phyloP scores from a whole-genome alignment of 768 basidiomycete species.

The Lactarius sanguifluus region DNA sequence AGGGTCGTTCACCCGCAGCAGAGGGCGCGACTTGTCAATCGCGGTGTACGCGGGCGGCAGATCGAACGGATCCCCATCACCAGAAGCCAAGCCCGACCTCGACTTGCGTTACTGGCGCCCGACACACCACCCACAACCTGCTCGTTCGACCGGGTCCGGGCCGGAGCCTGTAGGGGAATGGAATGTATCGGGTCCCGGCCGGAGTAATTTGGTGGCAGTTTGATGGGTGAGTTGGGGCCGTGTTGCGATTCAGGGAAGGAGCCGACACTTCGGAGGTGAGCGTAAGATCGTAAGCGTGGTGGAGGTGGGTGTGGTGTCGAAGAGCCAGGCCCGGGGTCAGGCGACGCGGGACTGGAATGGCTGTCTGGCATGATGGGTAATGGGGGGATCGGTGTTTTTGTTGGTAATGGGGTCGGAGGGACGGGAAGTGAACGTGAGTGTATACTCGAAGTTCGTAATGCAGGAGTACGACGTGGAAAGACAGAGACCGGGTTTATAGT shows the following conservation, averaged over 20 bases:
- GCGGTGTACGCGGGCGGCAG: too few relatives aligned
- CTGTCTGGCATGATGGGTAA: not conserved
- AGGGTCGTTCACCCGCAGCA: too few relatives aligned
- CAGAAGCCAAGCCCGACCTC: too few relatives aligned
- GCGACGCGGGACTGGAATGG: not conserved
- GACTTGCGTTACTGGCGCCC: too few relatives aligned
- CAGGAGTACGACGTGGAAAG: not conserved
- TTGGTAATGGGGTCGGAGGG: constrained; percentile 5
- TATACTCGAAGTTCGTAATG: too few relatives aligned
- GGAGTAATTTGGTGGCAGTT: constrained; percentile 19
- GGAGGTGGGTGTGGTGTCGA: not conserved
- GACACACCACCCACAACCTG: too few relatives aligned
- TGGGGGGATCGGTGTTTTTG: constrained; percentile 9
- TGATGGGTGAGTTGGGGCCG: constrained; percentile 2
- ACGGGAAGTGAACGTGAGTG: constrained; percentile 22
- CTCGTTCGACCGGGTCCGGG: too few relatives aligned
- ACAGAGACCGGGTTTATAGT: not conserved
- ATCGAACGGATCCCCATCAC: too few relatives aligned
- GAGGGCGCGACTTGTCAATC: too few relatives aligned
- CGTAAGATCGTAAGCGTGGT: not conserved
- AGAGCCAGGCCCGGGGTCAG: not conserved
- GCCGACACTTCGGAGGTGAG: constrained; percentile 6
- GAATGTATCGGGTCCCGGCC: too few relatives aligned
- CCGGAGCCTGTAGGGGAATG: too few relatives aligned
- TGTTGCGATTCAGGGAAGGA: not conserved